phyloP scores from a whole-genome alignment of 1,139 yeast genomes.

The Taphrina wiesneri region DNA sequence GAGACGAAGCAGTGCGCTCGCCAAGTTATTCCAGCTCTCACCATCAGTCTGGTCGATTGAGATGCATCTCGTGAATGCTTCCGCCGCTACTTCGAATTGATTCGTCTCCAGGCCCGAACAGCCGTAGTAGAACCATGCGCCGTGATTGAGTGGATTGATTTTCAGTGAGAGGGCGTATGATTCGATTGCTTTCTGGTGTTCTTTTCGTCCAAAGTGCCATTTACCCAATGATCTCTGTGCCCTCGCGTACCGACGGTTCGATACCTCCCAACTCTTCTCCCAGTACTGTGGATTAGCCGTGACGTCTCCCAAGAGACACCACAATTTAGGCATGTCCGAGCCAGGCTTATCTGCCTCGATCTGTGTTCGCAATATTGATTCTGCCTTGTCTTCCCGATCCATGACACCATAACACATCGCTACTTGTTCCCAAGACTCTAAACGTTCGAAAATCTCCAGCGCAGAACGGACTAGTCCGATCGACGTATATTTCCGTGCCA shows the following conservation, averaged over 20 bases:
- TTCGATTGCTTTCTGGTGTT: conserved; percentile 58
- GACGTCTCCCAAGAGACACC: conserved; percentile 83
- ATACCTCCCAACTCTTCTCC: conserved; percentile 80
- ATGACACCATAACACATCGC: conserved; percentile 89
- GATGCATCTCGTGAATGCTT: conserved; percentile 90
- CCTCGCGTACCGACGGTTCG: conserved; percentile 66
- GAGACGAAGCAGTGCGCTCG: conserved; percentile 69
- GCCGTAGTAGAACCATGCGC: conserved; percentile 92
- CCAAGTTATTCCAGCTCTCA: conserved; percentile 91
- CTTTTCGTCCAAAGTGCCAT: conserved; percentile 60
- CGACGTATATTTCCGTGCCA: conserved; percentile 87
- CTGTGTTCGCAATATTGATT: conserved; percentile 57
- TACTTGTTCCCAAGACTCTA: conserved; percentile 75
- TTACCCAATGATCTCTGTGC: conserved; percentile 84
- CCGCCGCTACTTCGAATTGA: conserved; percentile 78
- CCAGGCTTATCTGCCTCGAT: conserved; percentile 46
- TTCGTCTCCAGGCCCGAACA: conserved; percentile 78
- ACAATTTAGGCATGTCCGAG: conserved; percentile 77
- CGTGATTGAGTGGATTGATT: conserved; percentile 73
- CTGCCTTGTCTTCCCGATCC: conserved; percentile 72
- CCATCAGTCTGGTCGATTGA: conserved; percentile 79
- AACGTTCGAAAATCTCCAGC: conserved; percentile 79
- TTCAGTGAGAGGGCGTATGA: conserved; percentile 75
- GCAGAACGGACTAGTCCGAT: conserved; percentile 86
- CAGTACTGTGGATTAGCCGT: conserved; percentile 74